Evolutionary conservation across 2,329 filamentous ascomycete species (phyloP), one percentile per base, ranked within the genome.

Genomic region (Trichoderma hamatum): DNA sequence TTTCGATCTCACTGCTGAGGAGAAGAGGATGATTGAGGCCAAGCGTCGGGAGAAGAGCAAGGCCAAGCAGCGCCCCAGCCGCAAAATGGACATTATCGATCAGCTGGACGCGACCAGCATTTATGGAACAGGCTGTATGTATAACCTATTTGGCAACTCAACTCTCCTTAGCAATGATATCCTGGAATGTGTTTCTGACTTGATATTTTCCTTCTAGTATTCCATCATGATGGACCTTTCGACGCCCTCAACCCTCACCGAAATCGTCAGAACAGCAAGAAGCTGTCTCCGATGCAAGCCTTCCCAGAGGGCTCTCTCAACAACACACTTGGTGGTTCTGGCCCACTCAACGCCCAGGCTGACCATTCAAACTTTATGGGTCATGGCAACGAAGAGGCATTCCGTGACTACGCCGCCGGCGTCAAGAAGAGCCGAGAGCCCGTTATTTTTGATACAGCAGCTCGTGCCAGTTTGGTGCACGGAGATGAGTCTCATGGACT

Each of bases 161-260:
- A 19, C 16, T 24, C 32, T 11, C 39, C 46, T 26, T n/a, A 9
- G 11, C 26, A 26, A 26, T 14, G 16, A 28, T 21, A n/a, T 43
- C 13, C 14, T 24, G 2, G n/a, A 1, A 19, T 61, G 39, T 34
- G 19, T 14, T 46, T 67, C 52, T 70, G n/a, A 59, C n/a, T 34
- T n/a, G 36, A 66, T 54, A 10, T 13, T 19, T 49, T 11, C n/a
- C 39, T 7, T 43, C 5, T 75, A 97, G 94, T 97, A 73, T 97
- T 98, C 81, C 96, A 99, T 76, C 96, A 99, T 77, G 96, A 98
- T 76, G 96, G 96, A 0, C 96, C 96, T 5, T 99, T 97, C 75
- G 96, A 99, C 80, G 96, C 96, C 24, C 92, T 96, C 78, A 97
- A 97, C 79, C 94, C 96, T 5, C 92, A 97, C 78, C 92, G 96